Base-by-base conservation (phyloP, 2,329 filamentous ascomycete genomes). In the Passalora sequoiae region DNA sequence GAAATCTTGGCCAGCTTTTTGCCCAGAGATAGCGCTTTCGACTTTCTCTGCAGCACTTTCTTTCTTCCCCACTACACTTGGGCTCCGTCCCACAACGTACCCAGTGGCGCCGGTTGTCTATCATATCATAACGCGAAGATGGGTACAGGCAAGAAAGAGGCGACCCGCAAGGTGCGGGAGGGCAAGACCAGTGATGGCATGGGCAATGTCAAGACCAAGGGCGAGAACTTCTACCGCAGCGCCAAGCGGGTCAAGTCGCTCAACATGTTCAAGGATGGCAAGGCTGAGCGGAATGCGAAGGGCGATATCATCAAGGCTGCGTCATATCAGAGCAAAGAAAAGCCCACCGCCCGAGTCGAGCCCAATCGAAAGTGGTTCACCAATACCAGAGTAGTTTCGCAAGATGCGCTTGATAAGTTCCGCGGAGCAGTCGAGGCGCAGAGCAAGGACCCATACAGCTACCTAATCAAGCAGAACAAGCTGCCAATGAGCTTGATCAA, bases 281-380 rank as follows among this genome's bases (percentile, higher is more conserved):
- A 84, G 63, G 79, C 87, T 8, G 79, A 84, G 67, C 80, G 87
- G 54, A 94, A 97, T 63, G 82, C 86, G 37, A 71, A 77, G 9
- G 92, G 92, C 60, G 81, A 91, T 59, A 84, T 98, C 63, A 85
- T 83, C 43, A 83, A 92, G 68, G 82, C 88, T 53, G 89, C 89
- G 37, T 76, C 80, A 12, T 95, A 81, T 69, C 89, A 97, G 70
- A 89, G 84, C 47, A 76, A 81, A 61, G 89, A 95, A 25, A 70
- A 83, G 16, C 89, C 91, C 35, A 80, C 77, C 47, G 92, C 91
- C 55, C 80, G 89, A 54, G 86, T 97, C 61, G 91, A 97, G 72
- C 92, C 92, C 38, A 94, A 97, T 70, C 78, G 92, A 60, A 94
- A 94, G 70, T 98, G 92, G 92, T 98, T 98, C 70, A 87, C 84